A percentile compares a stretch with the other conserved stretches of the same genome.
Evolutionary conservation across 495 filamentous ascomycete genomes (phyloP).

Genomic region (Pyrenula massariospora): DNA sequence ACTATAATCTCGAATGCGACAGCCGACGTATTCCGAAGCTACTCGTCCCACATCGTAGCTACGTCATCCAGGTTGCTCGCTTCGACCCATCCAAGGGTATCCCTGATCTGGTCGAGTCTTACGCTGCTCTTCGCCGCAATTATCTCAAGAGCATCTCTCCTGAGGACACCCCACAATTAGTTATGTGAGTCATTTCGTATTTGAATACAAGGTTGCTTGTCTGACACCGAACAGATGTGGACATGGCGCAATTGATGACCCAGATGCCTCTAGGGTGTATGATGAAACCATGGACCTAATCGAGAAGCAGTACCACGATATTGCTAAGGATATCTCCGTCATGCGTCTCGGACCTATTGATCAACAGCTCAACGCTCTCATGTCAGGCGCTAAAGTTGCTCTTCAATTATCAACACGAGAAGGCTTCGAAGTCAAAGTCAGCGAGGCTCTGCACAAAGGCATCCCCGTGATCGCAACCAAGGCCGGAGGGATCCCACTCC

Average conservation of each 20-base stretch:
- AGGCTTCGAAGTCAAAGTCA: slow-evolving; percentile 86
- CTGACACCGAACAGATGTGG: slow-evolving; percentile 70
- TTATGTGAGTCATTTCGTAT: no score
- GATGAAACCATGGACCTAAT: slow-evolving; percentile 58
- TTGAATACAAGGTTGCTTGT: no score
- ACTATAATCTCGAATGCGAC: slow-evolving; percentile 62
- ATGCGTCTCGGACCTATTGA: slow-evolving; percentile 71
- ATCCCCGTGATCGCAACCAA: slow-evolving; percentile 69
- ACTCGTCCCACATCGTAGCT: no score
- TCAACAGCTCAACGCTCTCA: slow-evolving; percentile 70
- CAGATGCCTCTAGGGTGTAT: slow-evolving; percentile 64
- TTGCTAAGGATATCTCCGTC: slow-evolving; percentile 53
- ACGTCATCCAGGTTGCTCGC: slow-evolving; percentile 72
- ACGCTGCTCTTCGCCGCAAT: slow-evolving; percentile 59
- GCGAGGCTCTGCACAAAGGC: slow-evolving; percentile 76
- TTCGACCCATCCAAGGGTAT: slow-evolving; percentile 88
- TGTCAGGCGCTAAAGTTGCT: slow-evolving; percentile 60
- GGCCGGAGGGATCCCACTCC: slow-evolving; percentile 73
- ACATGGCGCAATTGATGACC: slow-evolving; percentile 78
- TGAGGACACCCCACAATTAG: slow-evolving; percentile 37
- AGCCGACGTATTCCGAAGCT: no score
- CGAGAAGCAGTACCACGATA: slow-evolving; percentile 37
- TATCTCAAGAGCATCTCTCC: slow-evolving; percentile 34
- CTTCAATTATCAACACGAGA: slow-evolving; percentile 76
- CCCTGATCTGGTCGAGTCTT: slow-evolving; percentile 66